A percentile compares a stretch with the other conserved stretches of the same genome.
Conservation (phyloP, 495 filamentous ascomycete species). For the Daldinia concentrica region DNA sequence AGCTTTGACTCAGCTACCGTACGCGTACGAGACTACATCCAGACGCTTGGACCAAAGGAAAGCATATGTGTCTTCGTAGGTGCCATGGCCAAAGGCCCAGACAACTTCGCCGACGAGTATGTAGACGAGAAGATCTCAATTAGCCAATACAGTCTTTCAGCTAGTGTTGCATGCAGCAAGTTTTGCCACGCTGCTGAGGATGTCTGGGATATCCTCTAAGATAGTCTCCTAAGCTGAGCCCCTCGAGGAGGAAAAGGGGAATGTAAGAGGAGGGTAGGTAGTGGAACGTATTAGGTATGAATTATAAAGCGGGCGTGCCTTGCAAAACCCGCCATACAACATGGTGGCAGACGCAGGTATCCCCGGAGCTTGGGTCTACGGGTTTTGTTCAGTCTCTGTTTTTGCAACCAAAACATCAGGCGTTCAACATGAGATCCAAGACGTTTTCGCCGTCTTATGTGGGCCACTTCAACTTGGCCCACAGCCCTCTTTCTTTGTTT, state of each 20-base stretch:
- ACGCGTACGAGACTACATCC: constrained; percentile 87
- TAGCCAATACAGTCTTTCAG: constrained; percentile 96
- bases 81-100: constrained; percentile 95
- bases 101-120: constrained; percentile 93
- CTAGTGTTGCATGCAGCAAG: constrained; percentile 97
- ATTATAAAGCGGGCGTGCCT: constrained; percentile 34
- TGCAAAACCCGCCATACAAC: constrained; percentile 58
- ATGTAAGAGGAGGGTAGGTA: constrained; percentile 32
- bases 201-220: constrained; percentile 89
- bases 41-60: constrained; percentile 78
- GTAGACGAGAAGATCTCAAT: constrained; percentile 98
- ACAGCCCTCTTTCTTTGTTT: constrained; percentile 53
- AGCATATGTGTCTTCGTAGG: constrained; percentile 98
- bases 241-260: constrained; percentile 27
- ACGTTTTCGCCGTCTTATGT: constrained; percentile 68
- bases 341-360: constrained; percentile 53
- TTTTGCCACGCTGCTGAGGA: constrained; percentile 99
- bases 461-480: constrained; percentile 76
- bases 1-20: constrained; percentile 91
- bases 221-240: constrained; percentile 10
- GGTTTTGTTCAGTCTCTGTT: constrained; percentile 71
- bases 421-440: constrained; percentile 83
- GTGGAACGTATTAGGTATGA: constrained; percentile 44
- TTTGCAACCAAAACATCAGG: constrained; percentile 84
- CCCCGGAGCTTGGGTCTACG: constrained; percentile 56